Base-by-base conservation (phyloP, 225 moss, liverwort and hornwort genomes). In the Sphagnum contortum region DNA sequence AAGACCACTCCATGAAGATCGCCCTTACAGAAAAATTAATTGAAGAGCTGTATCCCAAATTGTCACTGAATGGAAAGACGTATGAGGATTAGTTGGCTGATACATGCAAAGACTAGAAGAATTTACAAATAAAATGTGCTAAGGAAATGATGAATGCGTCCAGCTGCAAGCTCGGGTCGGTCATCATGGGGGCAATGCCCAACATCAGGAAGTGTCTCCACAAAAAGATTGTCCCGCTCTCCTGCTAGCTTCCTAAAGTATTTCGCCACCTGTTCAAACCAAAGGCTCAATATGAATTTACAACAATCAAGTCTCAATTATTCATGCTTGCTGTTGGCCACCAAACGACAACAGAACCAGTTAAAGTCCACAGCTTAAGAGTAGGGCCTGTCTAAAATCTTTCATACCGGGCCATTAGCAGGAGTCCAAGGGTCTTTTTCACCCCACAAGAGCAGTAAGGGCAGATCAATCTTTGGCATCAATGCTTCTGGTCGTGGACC, bases 181-280 rank as follows among this genome's bases (percentile, higher is more conserved):
- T 98, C 96, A 77, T 98, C 96, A 53, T 98, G 96, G 57, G 96
- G 96, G 75, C 96, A 98, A 67, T 98, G 96, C 12, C 96, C 96
- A 49, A 98, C 96, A 65, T 98, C 87, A 55, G 93, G 80, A 64
- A 98, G 96, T 59, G 76, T 76, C 66, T 86, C 85, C 50, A 98
- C 96, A 12, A 71, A 80, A n/a, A 84, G 76, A 65, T 87, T 81
- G 53, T 83, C 91, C 55, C 93, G 81, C 57, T 91, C 87, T 11
- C 72, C 77, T 12, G 86, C 83, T 48, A 98, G 60, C 76, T 68
- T 86, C 65, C 74, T 68, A 67, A 98, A 98, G 73, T 93, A 98
- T 49, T 93, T 98, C 3, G 96, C 80, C 54, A 98, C 66, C 96
- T 98, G 87, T 66, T 67, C 57, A 71, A 50, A 45, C 9, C 5